Conservation (phyloP, 495 filamentous ascomycete genomes). For the Neurospora pannonica region DNA sequence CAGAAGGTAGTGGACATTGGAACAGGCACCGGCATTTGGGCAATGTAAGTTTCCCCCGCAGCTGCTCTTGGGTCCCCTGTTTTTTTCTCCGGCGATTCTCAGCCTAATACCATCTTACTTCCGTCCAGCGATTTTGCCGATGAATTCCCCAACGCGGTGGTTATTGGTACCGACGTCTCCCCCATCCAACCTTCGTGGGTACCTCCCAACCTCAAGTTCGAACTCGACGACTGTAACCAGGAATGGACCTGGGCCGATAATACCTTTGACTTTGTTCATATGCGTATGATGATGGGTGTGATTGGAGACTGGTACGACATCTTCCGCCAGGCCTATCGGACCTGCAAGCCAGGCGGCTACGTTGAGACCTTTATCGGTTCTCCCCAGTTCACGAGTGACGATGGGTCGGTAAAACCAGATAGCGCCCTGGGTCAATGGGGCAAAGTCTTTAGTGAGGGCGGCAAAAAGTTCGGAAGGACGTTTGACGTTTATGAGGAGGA, state of each 20-base stretch:
- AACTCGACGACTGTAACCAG: constrained; percentile 39
- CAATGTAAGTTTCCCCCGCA: constrained; percentile 12
- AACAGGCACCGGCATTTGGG: constrained; percentile 44
- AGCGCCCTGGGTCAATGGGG: constrained; percentile 1
- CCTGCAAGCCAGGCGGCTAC: constrained; percentile 11
- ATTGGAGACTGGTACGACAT: constrained; percentile 43
- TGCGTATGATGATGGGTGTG: constrained; percentile 39
- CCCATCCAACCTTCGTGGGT: constrained; percentile 32
- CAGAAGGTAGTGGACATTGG: constrained; percentile 55
- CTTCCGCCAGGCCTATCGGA: constrained; percentile 20
- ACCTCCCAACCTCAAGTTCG: constrained; percentile 37
- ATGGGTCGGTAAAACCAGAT: neutral
- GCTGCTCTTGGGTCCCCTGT: neutral
- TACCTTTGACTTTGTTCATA: constrained; percentile 50
- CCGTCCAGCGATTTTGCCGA: constrained; percentile 39
- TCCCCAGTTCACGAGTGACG: neutral
- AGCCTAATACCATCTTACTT: neutral
- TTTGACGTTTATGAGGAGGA: constrained; percentile 14
- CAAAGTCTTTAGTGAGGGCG: neutral
- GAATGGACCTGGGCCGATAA: constrained; percentile 35
- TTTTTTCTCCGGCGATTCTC: neutral
- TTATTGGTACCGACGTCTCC: constrained; percentile 43
- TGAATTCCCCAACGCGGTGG: constrained; percentile 32
- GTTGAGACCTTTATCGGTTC: constrained; percentile 11
- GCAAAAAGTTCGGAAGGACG: constrained; percentile 6